These are phyloP conservation scores for Cenococcum geophilum DNA, from an alignment of 495 filamentous ascomycete species.

Conservation along the genomic window DNA sequence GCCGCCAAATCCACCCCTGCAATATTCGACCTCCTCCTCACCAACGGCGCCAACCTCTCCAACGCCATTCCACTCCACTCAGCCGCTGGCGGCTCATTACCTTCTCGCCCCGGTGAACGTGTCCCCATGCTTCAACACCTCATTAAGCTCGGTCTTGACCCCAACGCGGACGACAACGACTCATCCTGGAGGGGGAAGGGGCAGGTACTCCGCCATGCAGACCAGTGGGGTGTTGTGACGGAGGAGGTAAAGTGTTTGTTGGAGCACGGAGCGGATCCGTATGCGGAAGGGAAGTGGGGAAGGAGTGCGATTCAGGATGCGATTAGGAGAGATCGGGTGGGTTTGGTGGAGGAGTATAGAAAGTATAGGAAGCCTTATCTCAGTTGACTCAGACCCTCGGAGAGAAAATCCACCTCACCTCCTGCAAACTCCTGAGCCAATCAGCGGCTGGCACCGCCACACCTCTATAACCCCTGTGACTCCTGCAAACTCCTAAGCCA, in stretches of 20 bases:
- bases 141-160: not conserved
- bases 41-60: not conserved
- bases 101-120: not conserved
- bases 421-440: too few species aligned
- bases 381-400: too few species aligned
- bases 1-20: not conserved
- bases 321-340: not conserved
- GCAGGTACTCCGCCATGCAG: not conserved
- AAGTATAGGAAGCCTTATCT: not conserved
- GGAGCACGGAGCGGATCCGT: not conserved
- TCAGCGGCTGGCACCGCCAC: too few species aligned
- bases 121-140: not conserved
- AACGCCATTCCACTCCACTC: not conserved
- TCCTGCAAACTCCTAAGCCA: too few species aligned
- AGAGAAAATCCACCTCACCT: too few species aligned
- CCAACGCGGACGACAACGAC: not conserved
- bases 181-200: not conserved
- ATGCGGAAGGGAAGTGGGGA: not conserved
- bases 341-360: not conserved
- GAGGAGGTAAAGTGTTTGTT: not conserved
- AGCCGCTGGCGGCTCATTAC: too few species aligned
- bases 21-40: not conserved
- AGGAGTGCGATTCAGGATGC: not conserved
- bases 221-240: not conserved
- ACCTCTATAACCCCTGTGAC: too few species aligned